Percentiles rank a stretch among this genome's conserved stretches.
These are phyloP conservation scores for Nemania sp. DNA, from an alignment of 2,329 filamentous ascomycete species.

Conservation along the genomic window DNA sequence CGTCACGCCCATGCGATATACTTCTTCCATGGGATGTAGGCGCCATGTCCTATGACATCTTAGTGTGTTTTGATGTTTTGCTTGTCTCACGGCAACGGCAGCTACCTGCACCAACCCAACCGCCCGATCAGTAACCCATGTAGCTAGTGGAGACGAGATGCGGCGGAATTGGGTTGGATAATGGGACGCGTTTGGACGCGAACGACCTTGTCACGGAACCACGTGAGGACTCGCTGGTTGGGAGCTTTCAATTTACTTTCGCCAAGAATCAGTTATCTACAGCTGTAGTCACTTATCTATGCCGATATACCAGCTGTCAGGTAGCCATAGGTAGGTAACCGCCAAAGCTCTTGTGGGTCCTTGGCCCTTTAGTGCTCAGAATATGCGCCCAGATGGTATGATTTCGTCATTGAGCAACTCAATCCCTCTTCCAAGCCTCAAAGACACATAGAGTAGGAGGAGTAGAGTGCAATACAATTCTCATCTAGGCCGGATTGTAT, in stretches of 20 bases:
- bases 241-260: background rate
- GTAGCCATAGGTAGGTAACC: too few relatives aligned
- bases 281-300: background rate
- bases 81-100: background rate
- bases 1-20: slow-evolving; percentile 43
- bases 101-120: background rate
- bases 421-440: background rate
- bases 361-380: too few relatives aligned
- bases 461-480: background rate
- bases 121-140: slow-evolving; percentile 2
- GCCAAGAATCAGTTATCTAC: background rate
- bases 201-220: slow-evolving; percentile 37
- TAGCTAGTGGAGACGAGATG: slow-evolving; percentile 14
- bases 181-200: slow-evolving; percentile 35
- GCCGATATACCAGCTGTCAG: background rate
- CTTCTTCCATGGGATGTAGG: slow-evolving; percentile 50
- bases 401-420: too few relatives aligned
- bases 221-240: slow-evolving; percentile 34
- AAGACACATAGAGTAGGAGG: background rate
- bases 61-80: background rate
- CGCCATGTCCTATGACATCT: slow-evolving; percentile 43
- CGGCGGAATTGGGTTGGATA: background rate
- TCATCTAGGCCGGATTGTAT: background rate
- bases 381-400: too few relatives aligned
- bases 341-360: too few relatives aligned